Base-by-base conservation (phyloP, 371 early-diverging fungal genomes). In the Choanephora cucurbitarum region DNA sequence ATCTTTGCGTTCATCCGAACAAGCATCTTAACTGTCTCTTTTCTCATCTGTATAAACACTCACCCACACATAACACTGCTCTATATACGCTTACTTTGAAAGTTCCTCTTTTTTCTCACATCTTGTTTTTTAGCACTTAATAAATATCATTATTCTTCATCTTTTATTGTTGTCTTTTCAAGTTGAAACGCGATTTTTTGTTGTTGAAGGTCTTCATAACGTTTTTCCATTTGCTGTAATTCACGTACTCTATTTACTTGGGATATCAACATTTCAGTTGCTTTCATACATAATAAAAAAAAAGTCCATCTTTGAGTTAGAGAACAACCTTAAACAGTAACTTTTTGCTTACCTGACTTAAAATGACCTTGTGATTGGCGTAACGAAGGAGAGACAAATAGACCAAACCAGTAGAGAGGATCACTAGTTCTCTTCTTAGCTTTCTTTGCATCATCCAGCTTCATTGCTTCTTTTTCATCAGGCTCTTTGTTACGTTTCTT, bases 331-430 rank as follows among this genome's bases (percentile, higher is more conserved):
- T n/a, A n/a, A n/a, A n/a, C 46, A 15, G 17, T 28, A 33, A 34
- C 19, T 6, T 2, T 23, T 18, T 21, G 10, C 17, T 52, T 69
- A 76, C 81, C 75, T 50, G 52, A 55, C 43, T 73, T 74, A 37
- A 82, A 82, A 49, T 73, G 72, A 2, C 62, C 59, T 53, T 86
- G 87, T 2, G 82, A 72, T 8, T 70, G 68, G 33, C 79, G 71
- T 44, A 86, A 66, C 9, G 80, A 72, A 1, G 84, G 75, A 44
- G 87, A 81, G 18, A 83, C 84, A 22, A 86, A 72, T 50, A 84
- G 49, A 5, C 87, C 87, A 71, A 85, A 86, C 87, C 87, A 86
- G 60, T 81, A 69, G 40, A 86, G 52, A 51, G 87, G 87, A 62
- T 86, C 68, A 10, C 62, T 48, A 15, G 22, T 59, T 33, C 55